Evolutionary conservation across 164 flowering plant species (phyloP).

Genomic region (Aristolochia contorta): DNA sequence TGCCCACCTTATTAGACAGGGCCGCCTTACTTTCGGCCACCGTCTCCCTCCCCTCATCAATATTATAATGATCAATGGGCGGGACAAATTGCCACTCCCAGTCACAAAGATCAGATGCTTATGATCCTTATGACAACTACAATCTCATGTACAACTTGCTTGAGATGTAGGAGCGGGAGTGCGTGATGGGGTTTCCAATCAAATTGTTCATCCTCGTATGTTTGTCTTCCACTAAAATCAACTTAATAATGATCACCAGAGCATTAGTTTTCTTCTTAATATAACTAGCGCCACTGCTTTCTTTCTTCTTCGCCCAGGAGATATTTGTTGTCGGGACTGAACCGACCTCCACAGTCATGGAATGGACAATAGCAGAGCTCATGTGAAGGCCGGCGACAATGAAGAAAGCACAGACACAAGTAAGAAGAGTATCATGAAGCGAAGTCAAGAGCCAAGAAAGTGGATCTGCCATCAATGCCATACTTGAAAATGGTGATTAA

Average conservation of each 20-base stretch:
- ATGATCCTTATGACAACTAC: too few species aligned
- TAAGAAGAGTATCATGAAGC: slow-evolving; percentile 8
- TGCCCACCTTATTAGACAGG: too few species aligned
- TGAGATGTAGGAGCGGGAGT: neutral
- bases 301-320: slow-evolving; percentile 10
- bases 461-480: neutral
- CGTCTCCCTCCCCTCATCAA: too few species aligned
- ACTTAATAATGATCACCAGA: neutral
- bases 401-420: slow-evolving; percentile 10
- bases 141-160: neutral
- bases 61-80: too few species aligned
- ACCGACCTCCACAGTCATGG: slow-evolving; percentile 16
- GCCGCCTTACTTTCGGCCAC: too few species aligned
- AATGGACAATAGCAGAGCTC: slow-evolving; percentile 26
- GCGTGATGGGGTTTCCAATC: neutral
- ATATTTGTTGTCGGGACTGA: slow-evolving; percentile 19
- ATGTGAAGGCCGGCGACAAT: slow-evolving; percentile 9
- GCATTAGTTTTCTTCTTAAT: neutral
- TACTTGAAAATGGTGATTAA: slow-evolving; percentile 2
- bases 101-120: too few species aligned
- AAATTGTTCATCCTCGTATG: slow-evolving; percentile 1
- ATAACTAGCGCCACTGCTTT: neutral
- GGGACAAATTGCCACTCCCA: too few species aligned
- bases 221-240: neutral
- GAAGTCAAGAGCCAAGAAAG: slow-evolving; percentile 3